Conservation (phyloP, 2,329 filamentous ascomycete species). For the Ilyonectria destructans region DNA sequence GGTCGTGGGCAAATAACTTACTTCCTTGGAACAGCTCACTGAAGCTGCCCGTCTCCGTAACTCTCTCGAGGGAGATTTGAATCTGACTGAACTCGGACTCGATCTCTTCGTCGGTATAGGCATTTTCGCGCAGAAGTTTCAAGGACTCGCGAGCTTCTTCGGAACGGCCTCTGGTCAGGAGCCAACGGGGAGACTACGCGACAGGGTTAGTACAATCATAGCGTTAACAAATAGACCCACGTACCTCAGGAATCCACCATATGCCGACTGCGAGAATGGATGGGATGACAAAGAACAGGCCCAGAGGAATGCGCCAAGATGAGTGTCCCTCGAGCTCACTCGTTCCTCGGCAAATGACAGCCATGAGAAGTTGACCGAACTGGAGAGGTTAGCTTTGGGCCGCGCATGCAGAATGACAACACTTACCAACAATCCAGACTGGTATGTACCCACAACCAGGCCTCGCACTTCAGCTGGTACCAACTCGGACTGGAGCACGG, state of each 20-base stretch:
- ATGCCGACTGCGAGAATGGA: constrained; percentile 46
- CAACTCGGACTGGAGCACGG: constrained; percentile 54
- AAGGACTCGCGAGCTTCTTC: constrained; percentile 50
- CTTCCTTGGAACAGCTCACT: constrained; percentile 34
- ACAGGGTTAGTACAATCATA: too few species aligned
- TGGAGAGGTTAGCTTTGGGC: not conserved
- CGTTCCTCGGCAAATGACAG: constrained; percentile 49
- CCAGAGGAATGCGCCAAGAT: constrained; percentile 55
- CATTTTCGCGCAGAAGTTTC: constrained; percentile 42
- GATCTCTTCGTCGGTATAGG: constrained; percentile 45
- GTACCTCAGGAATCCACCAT: constrained; percentile 49
- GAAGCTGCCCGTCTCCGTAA: constrained; percentile 39
- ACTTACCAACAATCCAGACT: constrained; percentile 16
- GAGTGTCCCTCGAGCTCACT: constrained; percentile 47
- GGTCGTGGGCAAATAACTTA: not conserved
- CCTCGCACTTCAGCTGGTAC: constrained; percentile 50
- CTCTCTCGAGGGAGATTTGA: constrained; percentile 41
- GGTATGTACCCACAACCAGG: constrained; percentile 47
- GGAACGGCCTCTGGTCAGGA: constrained; percentile 45
- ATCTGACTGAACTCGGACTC: constrained; percentile 36
- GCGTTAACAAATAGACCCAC: too few species aligned
- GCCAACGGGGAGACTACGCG: constrained; percentile 47
- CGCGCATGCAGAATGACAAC: not conserved
- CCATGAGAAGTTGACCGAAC: constrained; percentile 41
- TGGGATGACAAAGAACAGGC: constrained; percentile 54